Evolutionary conservation across 78 protist species (phyloP), one percentile per base, ranked within the genome.

Genomic region (Dictyostelium brefeldianum): DNA sequence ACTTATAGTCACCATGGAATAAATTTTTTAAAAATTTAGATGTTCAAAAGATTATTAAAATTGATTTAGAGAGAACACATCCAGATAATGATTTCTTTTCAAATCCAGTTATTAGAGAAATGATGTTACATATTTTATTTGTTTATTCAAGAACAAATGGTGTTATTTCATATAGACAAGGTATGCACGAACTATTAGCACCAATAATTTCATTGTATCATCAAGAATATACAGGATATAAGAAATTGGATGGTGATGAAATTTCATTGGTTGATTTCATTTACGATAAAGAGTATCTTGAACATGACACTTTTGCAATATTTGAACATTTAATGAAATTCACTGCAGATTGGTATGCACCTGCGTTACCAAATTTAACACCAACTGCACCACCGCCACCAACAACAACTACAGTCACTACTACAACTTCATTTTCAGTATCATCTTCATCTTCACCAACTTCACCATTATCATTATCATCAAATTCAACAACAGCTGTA

Each of bases 161-260:
- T 11, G 11, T 36, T 8, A 29, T 92, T 6, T 80, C 92, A 27
- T 96, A 96, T 31, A 78, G 96, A 47, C 97, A 96, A 56, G 97
- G 97, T 12, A 96, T 96, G 97, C 96, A 96, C 82, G 97, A 96
- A 51, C 57, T 96, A 25, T 74, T 96, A n/a, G 97, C 96, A 31
- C 97, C 97, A 27, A 80, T 96, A 14, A n/a, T 89, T 25, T 81
- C 67, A 78, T 12, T 96, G 18, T 53, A 79, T 48, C 12, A 51
- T 8, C 22, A 48, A 15, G 97, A 95, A 25, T 85, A 64, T 27
- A 36, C 17, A 6, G 46, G 47, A 12, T 83, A 48, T 46, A 56
- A 91, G 22, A 73, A 77, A 50, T 43, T 47, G 7, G 84, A 77
- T 17, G 71, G 41, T 29, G 18, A 89, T 17, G 27, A 18, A 51